Percentiles rank a stretch among this genome's conserved stretches.
These are phyloP conservation scores for Sugiyamaella smithiae DNA, from an alignment of 805 yeast genomes.

Conservation along the genomic window DNA sequence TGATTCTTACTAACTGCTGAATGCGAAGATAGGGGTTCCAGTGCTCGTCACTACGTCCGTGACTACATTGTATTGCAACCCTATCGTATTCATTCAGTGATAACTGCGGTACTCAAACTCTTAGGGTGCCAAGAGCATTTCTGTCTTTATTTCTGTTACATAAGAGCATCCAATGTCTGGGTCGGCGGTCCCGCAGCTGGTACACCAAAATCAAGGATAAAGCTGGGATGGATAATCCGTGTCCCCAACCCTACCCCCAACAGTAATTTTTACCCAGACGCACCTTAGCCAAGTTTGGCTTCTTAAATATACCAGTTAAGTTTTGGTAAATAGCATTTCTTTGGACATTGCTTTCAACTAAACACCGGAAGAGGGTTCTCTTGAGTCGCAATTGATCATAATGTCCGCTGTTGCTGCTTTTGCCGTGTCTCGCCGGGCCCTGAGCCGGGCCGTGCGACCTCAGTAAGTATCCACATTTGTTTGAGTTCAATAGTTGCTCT, in stretches of 20 bases:
- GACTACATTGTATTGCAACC: too few relatives aligned
- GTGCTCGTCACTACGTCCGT: too few relatives aligned
- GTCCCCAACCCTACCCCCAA: slow-evolving; percentile 5
- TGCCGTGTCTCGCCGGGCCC: slow-evolving; percentile 6
- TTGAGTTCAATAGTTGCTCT: background rate
- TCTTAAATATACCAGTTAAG: background rate
- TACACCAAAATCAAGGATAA: too few relatives aligned
- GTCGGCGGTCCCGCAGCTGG: too few relatives aligned
- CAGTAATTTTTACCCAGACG: slow-evolving; percentile 5
- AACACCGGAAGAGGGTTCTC: background rate
- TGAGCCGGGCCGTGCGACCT: background rate
- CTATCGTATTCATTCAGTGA: too few relatives aligned
- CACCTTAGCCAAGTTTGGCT: background rate
- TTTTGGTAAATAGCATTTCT: slow-evolving; percentile 1
- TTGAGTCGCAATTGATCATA: background rate
- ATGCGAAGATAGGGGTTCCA: too few relatives aligned
- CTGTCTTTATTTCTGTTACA: too few relatives aligned
- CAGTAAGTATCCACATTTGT: background rate
- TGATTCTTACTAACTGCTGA: too few relatives aligned
- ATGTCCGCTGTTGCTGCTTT: slow-evolving; percentile 5
- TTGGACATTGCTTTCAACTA: background rate
- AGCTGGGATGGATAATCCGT: slow-evolving; percentile 5
- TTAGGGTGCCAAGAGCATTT: too few relatives aligned
- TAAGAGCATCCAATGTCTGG: too few relatives aligned
- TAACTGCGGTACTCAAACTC: too few relatives aligned